Evolutionary conservation across 2,329 filamentous ascomycete genomes (phyloP).

Genomic region (Talaromyces sp.): DNA sequence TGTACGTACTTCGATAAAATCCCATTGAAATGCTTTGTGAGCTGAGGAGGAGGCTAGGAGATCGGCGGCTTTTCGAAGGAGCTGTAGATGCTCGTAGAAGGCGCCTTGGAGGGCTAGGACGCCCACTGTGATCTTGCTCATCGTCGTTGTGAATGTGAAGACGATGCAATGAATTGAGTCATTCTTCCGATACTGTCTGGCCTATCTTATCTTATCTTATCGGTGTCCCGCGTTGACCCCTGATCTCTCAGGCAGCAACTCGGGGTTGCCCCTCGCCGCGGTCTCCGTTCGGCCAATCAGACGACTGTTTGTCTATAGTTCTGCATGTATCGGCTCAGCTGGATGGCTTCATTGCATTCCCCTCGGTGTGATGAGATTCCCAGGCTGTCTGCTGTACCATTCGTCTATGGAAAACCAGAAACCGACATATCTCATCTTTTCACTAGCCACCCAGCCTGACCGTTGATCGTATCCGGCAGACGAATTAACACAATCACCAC

Average conservation of each 20-base stretch:
- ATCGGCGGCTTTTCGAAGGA: slow-evolving; percentile 67
- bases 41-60: slow-evolving; percentile 36
- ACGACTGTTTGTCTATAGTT: neutral
- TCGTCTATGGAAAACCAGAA: neutral
- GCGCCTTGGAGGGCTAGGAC: slow-evolving; percentile 83
- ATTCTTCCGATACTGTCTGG: neutral
- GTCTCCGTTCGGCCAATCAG: slow-evolving; percentile 10
- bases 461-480: neutral
- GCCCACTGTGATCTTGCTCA: slow-evolving; percentile 52
- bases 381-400: neutral
- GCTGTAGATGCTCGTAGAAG: slow-evolving; percentile 80
- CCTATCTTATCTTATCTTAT: slow-evolving; percentile 11
- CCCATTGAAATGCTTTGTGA: slow-evolving; percentile 43
- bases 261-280: slow-evolving; percentile 9
- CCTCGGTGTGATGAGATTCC: neutral
- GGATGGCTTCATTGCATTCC: neutral
- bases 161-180: neutral
- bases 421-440: neutral
- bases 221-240: neutral
- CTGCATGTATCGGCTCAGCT: neutral
- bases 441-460: neutral
- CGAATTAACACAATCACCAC: neutral
- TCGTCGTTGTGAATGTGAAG: slow-evolving; percentile 11
- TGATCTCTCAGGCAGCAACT: neutral
- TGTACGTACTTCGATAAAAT: slow-evolving; percentile 77